These are phyloP conservation scores for Capronia americana DNA, from an alignment of 2,329 filamentous ascomycete species.

Conservation along the genomic window DNA sequence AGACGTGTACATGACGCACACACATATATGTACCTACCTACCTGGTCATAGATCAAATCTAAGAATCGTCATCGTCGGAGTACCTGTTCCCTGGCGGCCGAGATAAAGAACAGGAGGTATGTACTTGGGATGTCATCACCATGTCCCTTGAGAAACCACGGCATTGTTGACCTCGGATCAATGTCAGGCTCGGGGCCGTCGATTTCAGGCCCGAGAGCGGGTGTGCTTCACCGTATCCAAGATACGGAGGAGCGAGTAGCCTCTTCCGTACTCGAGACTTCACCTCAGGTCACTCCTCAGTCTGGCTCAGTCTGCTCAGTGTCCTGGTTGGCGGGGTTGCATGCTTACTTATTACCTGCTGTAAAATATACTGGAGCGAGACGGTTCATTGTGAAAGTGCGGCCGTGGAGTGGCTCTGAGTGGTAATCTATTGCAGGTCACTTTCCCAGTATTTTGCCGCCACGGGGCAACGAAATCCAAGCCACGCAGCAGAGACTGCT, in stretches of 20 bases:
- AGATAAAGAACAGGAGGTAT: background rate
- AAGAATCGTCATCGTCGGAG: background rate
- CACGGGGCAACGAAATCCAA: too few relatives aligned
- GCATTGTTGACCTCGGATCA: background rate
- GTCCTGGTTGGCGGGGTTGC: too few relatives aligned
- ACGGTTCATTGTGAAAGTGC: too few relatives aligned
- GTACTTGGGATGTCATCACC: background rate
- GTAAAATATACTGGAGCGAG: too few relatives aligned
- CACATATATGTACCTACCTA: background rate
- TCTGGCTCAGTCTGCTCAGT: too few relatives aligned
- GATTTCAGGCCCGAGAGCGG: background rate
- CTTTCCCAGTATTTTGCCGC: too few relatives aligned
- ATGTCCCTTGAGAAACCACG: background rate
- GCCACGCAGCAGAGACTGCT: background rate
- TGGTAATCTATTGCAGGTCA: too few relatives aligned
- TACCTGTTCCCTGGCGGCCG: background rate
- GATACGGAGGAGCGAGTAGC: background rate
- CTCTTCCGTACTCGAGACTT: background rate
- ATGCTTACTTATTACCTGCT: too few relatives aligned
- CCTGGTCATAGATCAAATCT: background rate
- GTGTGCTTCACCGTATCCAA: background rate
- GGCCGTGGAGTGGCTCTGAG: too few relatives aligned
- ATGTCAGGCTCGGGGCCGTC: background rate
- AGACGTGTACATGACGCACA: background rate
- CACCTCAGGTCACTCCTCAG: too few relatives aligned